Conservation (phyloP, 73 alveolate genomes). For the Uronychia setigera region DNA sequence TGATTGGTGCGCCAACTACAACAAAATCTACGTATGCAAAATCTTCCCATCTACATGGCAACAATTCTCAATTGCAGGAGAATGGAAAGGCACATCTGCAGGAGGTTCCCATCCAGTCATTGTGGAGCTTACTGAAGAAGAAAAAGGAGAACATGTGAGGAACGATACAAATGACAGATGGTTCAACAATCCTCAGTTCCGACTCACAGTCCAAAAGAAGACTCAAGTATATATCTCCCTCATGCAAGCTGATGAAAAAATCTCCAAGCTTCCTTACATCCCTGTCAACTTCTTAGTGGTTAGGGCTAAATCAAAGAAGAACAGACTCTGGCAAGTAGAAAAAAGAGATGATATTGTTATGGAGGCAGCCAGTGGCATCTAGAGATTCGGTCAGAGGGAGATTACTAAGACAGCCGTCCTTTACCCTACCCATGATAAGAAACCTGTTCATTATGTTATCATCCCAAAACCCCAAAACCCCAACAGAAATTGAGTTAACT, state of each 20-base stretch:
- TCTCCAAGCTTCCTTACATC: constrained; percentile 90
- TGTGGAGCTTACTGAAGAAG: constrained; percentile 80
- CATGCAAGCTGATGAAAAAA: constrained; percentile 98
- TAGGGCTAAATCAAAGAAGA: constrained; percentile 88
- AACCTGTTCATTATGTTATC: constrained; percentile 76
- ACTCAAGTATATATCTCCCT: constrained; percentile 93
- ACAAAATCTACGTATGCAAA: constrained; percentile 94
- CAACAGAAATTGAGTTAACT: too few species aligned
- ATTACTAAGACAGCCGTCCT: constrained; percentile 71
- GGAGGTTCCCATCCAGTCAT: constrained; percentile 99
- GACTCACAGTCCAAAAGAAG: constrained; percentile 89
- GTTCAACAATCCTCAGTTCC: constrained; percentile 97
- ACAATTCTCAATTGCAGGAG: constrained; percentile 91
- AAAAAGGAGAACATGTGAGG: constrained; percentile 70
- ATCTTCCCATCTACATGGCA: constrained; percentile 98
- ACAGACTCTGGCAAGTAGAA: constrained; percentile 97
- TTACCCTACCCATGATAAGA: constrained; percentile 81
- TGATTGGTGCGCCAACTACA: constrained; percentile 96
- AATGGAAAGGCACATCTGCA: constrained; percentile 94
- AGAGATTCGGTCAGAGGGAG: constrained; percentile 84
- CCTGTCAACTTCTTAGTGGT: constrained; percentile 94
- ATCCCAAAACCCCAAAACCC: constrained; percentile 60
- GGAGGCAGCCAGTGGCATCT: constrained; percentile 85
- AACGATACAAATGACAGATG: constrained; percentile 98
- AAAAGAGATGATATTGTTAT: constrained; percentile 80